These are phyloP conservation scores for Fusarium heterosporum DNA, from an alignment of 2,329 filamentous ascomycete species.

Conservation along the genomic window DNA sequence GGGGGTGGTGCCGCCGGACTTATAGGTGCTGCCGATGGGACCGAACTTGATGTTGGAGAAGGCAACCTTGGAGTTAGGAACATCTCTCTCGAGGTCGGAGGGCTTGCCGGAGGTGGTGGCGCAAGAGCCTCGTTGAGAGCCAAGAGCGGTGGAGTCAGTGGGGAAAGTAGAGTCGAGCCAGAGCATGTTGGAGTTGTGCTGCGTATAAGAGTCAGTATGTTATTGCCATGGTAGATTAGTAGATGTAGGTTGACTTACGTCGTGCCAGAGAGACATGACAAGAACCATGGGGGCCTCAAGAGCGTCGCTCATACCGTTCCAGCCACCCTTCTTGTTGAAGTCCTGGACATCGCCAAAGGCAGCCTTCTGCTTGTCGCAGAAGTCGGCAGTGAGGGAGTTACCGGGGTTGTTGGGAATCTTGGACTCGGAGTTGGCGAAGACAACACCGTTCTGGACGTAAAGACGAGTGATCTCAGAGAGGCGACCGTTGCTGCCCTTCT, in stretches of 20 bases:
- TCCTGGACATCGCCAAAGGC: slow-evolving; percentile 65
- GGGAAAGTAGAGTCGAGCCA: slow-evolving; percentile 80
- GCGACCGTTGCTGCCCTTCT: slow-evolving; percentile 59
- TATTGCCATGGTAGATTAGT: neutral
- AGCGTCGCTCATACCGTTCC: slow-evolving; percentile 65
- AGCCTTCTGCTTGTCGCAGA: slow-evolving; percentile 69
- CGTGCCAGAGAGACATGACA: slow-evolving; percentile 69
- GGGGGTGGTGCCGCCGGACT: slow-evolving; percentile 13
- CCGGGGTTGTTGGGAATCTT: slow-evolving; percentile 54
- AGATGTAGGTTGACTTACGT: slow-evolving; percentile 53
- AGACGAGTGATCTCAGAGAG: slow-evolving; percentile 72
- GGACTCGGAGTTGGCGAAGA: slow-evolving; percentile 65
- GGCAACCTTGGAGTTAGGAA: slow-evolving; percentile 62
- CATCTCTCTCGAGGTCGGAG: slow-evolving; percentile 58
- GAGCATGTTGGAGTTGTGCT: slow-evolving; percentile 74
- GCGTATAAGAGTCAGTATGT: slow-evolving; percentile 14
- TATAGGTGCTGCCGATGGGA: slow-evolving; percentile 65
- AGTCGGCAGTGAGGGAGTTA: slow-evolving; percentile 66
- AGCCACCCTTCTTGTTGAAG: slow-evolving; percentile 68
- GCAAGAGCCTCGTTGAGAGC: slow-evolving; percentile 67
- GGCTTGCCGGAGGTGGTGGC: slow-evolving; percentile 59
- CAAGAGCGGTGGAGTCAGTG: slow-evolving; percentile 57
- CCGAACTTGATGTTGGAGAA: slow-evolving; percentile 71
- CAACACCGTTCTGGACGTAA: slow-evolving; percentile 72
- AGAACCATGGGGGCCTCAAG: slow-evolving; percentile 59